Conservation (phyloP, 495 filamentous ascomycete species). For the Lophium mytilinum region DNA sequence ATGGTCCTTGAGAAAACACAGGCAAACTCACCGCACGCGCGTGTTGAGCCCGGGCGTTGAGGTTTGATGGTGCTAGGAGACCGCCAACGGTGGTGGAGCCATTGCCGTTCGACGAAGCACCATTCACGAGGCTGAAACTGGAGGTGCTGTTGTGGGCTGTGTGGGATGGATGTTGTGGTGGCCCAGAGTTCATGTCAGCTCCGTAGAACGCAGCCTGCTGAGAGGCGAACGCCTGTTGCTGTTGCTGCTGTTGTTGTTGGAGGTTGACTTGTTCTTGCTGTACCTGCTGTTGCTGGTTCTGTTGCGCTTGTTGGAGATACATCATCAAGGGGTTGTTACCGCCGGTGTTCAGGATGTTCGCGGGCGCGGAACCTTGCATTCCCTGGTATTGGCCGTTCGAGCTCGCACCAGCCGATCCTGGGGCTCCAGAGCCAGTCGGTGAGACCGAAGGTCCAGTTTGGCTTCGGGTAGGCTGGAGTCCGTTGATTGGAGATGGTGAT, state of each 20-base stretch:
- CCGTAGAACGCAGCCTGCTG: slow-evolving; percentile 56
- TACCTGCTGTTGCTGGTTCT: slow-evolving; percentile 43
- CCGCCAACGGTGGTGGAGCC: slow-evolving; percentile 62
- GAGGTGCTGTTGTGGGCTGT: slow-evolving; percentile 45
- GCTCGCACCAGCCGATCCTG: slow-evolving; percentile 44
- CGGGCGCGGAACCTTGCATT: slow-evolving; percentile 51
- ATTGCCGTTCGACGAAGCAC: slow-evolving; percentile 35
- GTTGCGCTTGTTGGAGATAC: slow-evolving; percentile 66
- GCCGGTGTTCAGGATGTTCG: slow-evolving; percentile 67
- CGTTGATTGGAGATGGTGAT: slow-evolving; percentile 57
- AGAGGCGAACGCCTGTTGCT: slow-evolving; percentile 51
- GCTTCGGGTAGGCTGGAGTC: slow-evolving; percentile 43
- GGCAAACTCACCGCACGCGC: slow-evolving; percentile 79
- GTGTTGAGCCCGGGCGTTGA: slow-evolving; percentile 61
- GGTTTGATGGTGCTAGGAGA: slow-evolving; percentile 64
- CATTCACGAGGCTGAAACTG: slow-evolving; percentile 49
- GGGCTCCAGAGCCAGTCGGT: slow-evolving; percentile 53
- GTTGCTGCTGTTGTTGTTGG: slow-evolving; percentile 54
- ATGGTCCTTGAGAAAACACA: slow-evolving; percentile 56
- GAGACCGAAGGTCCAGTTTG: slow-evolving; percentile 61
- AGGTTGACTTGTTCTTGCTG: slow-evolving; percentile 44
- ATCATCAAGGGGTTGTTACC: slow-evolving; percentile 86
- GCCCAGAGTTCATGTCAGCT: slow-evolving; percentile 47
- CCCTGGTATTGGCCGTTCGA: slow-evolving; percentile 43
- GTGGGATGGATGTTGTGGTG: slow-evolving; percentile 34